Evolutionary conservation across 169 alveolate genomes (phyloP), one percentile per base, ranked within the genome.

Genomic region (Plasmodium coatneyi): DNA sequence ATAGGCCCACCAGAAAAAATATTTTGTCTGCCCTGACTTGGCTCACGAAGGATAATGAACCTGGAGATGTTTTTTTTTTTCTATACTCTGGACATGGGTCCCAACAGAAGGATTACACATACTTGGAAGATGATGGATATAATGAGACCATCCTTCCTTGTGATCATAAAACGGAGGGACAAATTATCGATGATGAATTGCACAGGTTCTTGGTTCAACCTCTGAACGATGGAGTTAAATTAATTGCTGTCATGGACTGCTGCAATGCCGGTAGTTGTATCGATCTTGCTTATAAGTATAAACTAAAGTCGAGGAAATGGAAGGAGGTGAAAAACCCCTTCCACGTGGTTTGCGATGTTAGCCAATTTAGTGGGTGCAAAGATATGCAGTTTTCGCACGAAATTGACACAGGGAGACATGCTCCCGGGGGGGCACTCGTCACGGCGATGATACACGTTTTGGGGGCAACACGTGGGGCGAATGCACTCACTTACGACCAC

Each of bases 31-130:
- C 95, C 36, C 34, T 86, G 30, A 80, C 82, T 16, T 95, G 97
- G 97, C 78, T 95, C 36, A 83, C 91, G 43, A 46, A 30, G 25
- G 96, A 82, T 66, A 92, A 89, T 80, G 83, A 89, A 30, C 92
- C 96, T 32, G 97, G 97, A 1, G 97, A 96, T 81, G 84, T 92
- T 7, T 95, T 94, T 32, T 94, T 96, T 84, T 96, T 96, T 92
- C 93, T 93, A 71, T 96, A 74, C 89, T 96, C 97, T 19, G 97
- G 97, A 30, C 96, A 92, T 54, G 96, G 97, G 25, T 93, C 95
- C 19, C 93, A 93, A 80, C 83, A 87, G 80, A 66, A 78, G 46
- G 95, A 86, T 74, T 82, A 54, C 43, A 52, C 66, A 19, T 76
- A 83, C 12, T 43, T 83, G 39, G 94, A 83, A 74, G 78, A 92